Base-by-base conservation (phyloP, 2,329 filamentous ascomycete species). In the Pseudogymnoascus sp. region DNA sequence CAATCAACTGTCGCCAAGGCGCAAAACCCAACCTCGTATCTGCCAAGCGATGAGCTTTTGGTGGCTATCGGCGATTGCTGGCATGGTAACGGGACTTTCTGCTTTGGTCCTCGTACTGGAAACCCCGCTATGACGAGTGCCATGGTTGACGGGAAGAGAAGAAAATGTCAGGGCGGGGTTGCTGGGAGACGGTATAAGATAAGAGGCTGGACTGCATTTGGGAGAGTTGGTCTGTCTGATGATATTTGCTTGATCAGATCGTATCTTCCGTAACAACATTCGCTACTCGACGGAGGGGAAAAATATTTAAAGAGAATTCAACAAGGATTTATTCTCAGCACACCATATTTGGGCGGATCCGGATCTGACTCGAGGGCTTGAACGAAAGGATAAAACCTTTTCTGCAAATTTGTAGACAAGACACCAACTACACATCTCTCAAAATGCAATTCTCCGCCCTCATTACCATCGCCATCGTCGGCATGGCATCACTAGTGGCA, bases 381-480 rank as follows among this genome's bases (percentile, higher is more conserved):
- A 48, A 51, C n/a, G 25, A 10, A 31, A n/a, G 2, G 13, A 21
- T 21, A 31, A 31, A 4, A 51, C 13, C n/a, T 51, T 15, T 42
- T 51, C 12, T 13, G 7, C 12, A 31, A 51, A 9, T 51, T 15
- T 51, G 13, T 51, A 5, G 13, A 48, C 27, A 21, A 21, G 13
- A 31, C 44, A 51, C 13, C 27, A 51, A 31, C 44, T 10, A 13
- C 2, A 51, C 44, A 51, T 51, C 3, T 31, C 42, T 48, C 44
- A 36, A 59, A 5, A 59, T 59, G 55, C 55, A 59, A 59, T 39
- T 59, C 31, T 25, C 55, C 31, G 35, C 13, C 55, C 15, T 36
- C 31, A 9, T 59, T 15, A 15, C 55, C 8, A 12, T 35, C 35
- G 31, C 21, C 55, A n/a, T 59, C 15, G 31, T 59, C 31, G 55